phyloP scores from a whole-genome alignment of 2,329 filamentous ascomycete species.

The Didymella pinodella region DNA sequence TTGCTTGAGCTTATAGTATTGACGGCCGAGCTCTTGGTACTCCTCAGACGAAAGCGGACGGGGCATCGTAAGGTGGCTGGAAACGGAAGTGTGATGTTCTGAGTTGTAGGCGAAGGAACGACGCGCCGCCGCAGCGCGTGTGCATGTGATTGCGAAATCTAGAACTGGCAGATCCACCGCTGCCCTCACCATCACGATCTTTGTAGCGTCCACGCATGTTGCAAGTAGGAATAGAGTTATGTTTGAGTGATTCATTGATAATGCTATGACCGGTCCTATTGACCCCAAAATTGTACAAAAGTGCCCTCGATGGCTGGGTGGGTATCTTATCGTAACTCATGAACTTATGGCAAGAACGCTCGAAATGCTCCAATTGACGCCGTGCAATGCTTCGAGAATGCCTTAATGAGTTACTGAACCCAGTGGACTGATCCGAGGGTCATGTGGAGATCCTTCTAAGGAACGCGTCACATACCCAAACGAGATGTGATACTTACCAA shows the following conservation, averaged over 20 bases:
- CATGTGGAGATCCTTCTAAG: constrained; percentile 43
- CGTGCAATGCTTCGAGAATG: constrained; percentile 26
- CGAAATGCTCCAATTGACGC: constrained; percentile 22
- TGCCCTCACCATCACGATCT: no score
- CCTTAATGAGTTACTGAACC: constrained; percentile 22
- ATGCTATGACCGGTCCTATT: constrained; percentile 18
- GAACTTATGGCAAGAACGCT: constrained; percentile 19
- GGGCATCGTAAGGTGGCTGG: constrained; percentile 31
- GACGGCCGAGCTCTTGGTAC: constrained; percentile 46
- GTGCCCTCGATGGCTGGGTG: constrained; percentile 22
- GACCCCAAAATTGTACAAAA: constrained; percentile 20
- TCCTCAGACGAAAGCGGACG: constrained; percentile 45
- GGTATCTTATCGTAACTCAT: constrained; percentile 26
- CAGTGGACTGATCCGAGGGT: constrained; percentile 37
- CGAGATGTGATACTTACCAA: constrained; percentile 54
- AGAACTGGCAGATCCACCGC: not conserved
- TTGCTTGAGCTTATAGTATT: constrained; percentile 48
- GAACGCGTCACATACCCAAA: constrained; percentile 52
- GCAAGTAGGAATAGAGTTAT: no score
- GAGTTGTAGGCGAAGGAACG: not conserved
- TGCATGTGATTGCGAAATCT: not conserved
- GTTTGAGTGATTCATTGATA: constrained; percentile 20
- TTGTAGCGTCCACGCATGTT: not conserved
- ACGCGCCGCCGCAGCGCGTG: constrained; percentile 5
- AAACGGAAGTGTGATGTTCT: not conserved